Conservation (phyloP, 129 eudicot genomes). For the Flaveria linearis region DNA sequence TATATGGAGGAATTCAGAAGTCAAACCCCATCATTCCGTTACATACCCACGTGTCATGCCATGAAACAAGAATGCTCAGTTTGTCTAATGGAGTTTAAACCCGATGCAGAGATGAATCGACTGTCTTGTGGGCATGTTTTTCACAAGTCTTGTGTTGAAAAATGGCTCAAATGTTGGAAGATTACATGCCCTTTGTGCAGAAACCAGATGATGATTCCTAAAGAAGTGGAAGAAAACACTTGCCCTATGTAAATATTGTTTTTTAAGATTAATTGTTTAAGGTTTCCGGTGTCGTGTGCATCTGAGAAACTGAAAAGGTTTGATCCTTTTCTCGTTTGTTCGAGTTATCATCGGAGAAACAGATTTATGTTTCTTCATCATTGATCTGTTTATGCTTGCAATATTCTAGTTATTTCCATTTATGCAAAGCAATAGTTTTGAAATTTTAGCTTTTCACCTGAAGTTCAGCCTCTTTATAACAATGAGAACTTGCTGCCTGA, state of each 20-base stretch:
- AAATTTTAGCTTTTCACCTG: too few relatives aligned
- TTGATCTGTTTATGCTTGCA: constrained; percentile 20
- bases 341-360: constrained; percentile 29
- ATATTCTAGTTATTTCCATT: not conserved
- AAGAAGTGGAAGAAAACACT: constrained; percentile 63
- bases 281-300: constrained; percentile 40
- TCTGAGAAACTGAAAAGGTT: constrained; percentile 33
- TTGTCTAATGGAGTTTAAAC: constrained; percentile 69
- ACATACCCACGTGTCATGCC: constrained; percentile 37
- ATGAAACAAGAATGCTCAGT: constrained; percentile 70
- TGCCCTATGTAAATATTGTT: constrained; percentile 62
- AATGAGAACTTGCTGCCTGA: too few relatives aligned
- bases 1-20: constrained; percentile 64
- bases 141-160: constrained; percentile 64
- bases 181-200: constrained; percentile 78
- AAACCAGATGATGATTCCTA: constrained; percentile 52
- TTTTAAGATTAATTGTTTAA: constrained; percentile 20
- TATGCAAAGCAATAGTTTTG: too few relatives aligned
- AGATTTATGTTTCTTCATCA: constrained; percentile 21
- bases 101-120: constrained; percentile 57
- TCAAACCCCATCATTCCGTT: constrained; percentile 52
- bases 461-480: too few relatives aligned
- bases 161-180: constrained; percentile 70
- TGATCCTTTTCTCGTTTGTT: constrained; percentile 18
- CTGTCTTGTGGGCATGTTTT: constrained; percentile 79